These are phyloP conservation scores for Cryptosporidium xiaoi DNA, from an alignment of 169 alveolate species.

Conservation along the genomic window DNA sequence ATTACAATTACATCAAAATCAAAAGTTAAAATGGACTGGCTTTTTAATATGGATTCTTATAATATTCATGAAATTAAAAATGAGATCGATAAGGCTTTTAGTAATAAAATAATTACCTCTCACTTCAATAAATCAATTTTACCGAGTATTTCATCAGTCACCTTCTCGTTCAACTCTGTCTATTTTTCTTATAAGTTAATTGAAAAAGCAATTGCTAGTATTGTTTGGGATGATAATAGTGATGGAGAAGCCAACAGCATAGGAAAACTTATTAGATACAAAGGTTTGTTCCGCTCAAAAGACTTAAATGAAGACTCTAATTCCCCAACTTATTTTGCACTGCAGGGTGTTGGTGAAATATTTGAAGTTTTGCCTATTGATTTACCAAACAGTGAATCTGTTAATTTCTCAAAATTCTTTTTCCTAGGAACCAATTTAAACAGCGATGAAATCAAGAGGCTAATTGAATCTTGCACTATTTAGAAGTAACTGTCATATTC, in stretches of 20 bases:
- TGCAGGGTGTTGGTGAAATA: conserved; percentile 82
- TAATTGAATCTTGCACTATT: conserved; percentile 33
- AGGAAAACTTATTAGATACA: conserved; percentile 73
- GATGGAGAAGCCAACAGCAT: background rate
- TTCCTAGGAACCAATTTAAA: conserved; percentile 51
- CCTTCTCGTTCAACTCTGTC: background rate
- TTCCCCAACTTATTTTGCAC: conserved; percentile 15
- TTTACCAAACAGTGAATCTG: background rate
- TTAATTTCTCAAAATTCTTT: conserved; percentile 54
- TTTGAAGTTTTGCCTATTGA: conserved; percentile 78
- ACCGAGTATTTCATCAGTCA: conserved; percentile 30
- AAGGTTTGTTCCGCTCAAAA: conserved; percentile 79
- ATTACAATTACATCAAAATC: conserved; percentile 17
- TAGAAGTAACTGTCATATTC: background rate
- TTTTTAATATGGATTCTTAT: conserved; percentile 44
- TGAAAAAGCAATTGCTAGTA: conserved; percentile 33
- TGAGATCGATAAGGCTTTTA: conserved; percentile 40
- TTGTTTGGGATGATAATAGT: conserved; percentile 25
- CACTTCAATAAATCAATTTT: background rate
- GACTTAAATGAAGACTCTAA: conserved; percentile 14
- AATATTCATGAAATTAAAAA: conserved; percentile 23
- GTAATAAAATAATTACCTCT: background rate
- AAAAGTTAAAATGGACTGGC: conserved; percentile 59
- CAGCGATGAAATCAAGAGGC: background rate
- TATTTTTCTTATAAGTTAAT: conserved; percentile 17